Conservation (phyloP, 805 yeast species). For the Saccharomycopsis fermentans region DNA sequence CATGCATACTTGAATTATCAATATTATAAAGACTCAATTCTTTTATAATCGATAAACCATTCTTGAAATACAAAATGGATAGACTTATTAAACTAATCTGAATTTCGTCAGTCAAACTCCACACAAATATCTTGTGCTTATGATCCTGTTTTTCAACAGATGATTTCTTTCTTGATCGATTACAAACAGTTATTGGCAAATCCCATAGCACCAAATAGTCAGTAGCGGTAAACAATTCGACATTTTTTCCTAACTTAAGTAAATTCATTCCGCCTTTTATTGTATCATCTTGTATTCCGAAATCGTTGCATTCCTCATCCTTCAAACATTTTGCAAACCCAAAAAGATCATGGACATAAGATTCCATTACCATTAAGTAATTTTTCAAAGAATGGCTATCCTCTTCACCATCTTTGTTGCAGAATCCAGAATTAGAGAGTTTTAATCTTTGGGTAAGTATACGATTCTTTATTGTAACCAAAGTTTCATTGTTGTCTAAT, state of each 20-base stretch:
- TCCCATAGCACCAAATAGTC: conserved; percentile 7
- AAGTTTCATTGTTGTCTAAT: background rate
- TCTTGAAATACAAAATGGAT: conserved; percentile 6
- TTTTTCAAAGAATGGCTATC: conserved; percentile 3
- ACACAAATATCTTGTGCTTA: background rate
- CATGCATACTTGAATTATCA: background rate
- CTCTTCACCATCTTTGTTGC: background rate
- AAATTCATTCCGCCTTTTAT: background rate
- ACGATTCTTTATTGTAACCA: background rate
- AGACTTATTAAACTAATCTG: conserved; percentile 5
- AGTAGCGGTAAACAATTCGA: background rate
- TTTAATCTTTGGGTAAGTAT: conserved; percentile 1
- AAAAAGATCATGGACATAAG: conserved; percentile 3
- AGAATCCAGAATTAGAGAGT: conserved; percentile 2
- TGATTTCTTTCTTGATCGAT: background rate
- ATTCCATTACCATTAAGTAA: conserved; percentile 3
- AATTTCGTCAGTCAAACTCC: conserved; percentile 11
- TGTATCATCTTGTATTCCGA: background rate
- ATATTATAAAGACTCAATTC: conserved; percentile 5
- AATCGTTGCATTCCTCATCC: background rate
- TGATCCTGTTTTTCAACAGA: background rate
- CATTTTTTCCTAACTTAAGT: background rate
- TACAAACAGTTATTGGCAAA: conserved; percentile 6
- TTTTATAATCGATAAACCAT: conserved; percentile 2
- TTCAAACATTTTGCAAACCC: background rate